Evolutionary conservation across 306 rosid genomes (phyloP), one percentile per base, ranked within the genome.

Genomic region (Trichosanthes cucumerina): DNA sequence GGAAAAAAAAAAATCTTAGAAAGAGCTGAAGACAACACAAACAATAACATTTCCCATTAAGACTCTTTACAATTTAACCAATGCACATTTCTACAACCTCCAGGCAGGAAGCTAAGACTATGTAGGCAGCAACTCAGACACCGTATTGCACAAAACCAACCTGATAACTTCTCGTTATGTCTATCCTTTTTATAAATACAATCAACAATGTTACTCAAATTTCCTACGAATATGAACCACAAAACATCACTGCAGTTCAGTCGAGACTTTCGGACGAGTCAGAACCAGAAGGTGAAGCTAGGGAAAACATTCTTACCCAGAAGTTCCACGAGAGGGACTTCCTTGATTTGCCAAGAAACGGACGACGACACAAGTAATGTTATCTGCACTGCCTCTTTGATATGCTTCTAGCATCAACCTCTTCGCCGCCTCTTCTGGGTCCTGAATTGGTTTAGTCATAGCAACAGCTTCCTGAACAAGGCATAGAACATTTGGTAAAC

Each of bases 341-440:
- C 84, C 94, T 80, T 87, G 90, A 80, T 87, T 85, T 64, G 80
- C 81, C 86, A 87, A 85, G 93, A 93, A 93, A 79, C 98, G 98
- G 57, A 93, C 98, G 16, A 93, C 98, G 28, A 93, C 94, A 13
- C 91, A 88, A 11, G 98, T 93, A 81, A 93, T 90, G 78, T 93
- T 93, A 82, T 93, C 98, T 38, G 98, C 92, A 75, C 98, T 93
- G 15, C 98, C 97, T 88, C 97, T 90, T 80, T 88, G 90, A 71
- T 58, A 86, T 80, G 98, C 98, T 87, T 93, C 98, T 78, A 82
- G 89, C 92, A 92, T 84, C 86, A 93, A 83, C 80, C 88, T 90
- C 87, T 92, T 93, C n/a, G 98, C 93, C 2, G 93, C 93, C 63
- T 89, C 94, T 85, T 93, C 96, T 44, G 98, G 86, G 62, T 93